phyloP scores from a whole-genome alignment of 208 protist species.

The Leishmania tropica region DNA sequence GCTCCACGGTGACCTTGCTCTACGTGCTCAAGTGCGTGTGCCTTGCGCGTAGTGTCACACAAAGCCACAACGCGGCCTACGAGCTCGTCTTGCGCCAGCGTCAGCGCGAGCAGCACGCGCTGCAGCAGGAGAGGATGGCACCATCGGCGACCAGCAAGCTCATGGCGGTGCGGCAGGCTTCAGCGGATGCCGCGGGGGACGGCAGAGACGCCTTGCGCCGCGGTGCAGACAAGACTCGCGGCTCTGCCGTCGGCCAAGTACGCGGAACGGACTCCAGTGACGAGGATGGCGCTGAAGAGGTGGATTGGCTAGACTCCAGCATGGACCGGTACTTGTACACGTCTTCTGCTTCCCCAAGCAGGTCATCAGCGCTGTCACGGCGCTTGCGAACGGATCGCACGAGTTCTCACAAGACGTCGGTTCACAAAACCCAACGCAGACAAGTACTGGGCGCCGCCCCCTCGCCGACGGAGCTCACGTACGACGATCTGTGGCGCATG shows the following conservation, averaged over 20 bases:
- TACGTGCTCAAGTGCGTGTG: slow-evolving; percentile 76
- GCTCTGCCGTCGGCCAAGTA: not conserved
- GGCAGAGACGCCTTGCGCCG: not conserved
- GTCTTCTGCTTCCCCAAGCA: not conserved
- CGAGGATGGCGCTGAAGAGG: not conserved
- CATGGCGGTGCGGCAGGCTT: not conserved
- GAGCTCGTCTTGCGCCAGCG: slow-evolving; percentile 53
- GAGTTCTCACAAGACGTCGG: not conserved
- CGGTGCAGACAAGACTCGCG: not conserved
- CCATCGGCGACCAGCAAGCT: slow-evolving; percentile 3
- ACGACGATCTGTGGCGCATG: slow-evolving; percentile 56
- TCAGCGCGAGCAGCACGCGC: slow-evolving; percentile 23
- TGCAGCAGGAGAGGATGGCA: slow-evolving; percentile 12
- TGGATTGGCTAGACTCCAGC: slow-evolving; percentile 6
- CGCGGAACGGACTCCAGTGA: slow-evolving; percentile 1
- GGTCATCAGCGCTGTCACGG: not conserved
- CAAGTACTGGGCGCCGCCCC: not conserved
- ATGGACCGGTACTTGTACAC: slow-evolving; percentile 9
- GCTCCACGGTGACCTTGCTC: slow-evolving; percentile 41
- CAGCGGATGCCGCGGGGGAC: not conserved
- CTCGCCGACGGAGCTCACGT: slow-evolving; percentile 17
- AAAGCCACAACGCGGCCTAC: slow-evolving; percentile 70
- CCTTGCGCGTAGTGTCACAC: slow-evolving; percentile 65
- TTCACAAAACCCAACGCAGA: not conserved
- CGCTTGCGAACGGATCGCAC: not conserved